Evolutionary conservation across 73 alveolate species (phyloP), one percentile per base, ranked within the genome.

Genomic region (Symbiodinium natans): DNA sequence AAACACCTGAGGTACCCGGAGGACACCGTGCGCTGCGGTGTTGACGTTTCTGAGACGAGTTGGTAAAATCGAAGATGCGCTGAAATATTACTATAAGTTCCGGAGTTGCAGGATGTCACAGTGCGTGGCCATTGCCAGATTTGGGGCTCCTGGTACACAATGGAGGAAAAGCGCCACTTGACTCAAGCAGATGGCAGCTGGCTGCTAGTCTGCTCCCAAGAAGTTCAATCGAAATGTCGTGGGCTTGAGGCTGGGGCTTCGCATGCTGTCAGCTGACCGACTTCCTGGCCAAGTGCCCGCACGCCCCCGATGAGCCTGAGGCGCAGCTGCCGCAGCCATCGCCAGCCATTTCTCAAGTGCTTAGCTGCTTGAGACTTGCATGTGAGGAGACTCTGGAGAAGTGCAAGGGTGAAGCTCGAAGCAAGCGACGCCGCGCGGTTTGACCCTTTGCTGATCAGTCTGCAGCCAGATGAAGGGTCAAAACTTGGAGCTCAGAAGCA

Each of bases 101-200:
- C n/a, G 41, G 83, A 10, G 19, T 75, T 33, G 48, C 48, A 89
- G 95, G 95, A 89, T 29, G 86, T 89, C 33, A 39, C 74, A 6
- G 95, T 89, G 74, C 95, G 86, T 36, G 95, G 95, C 39, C 95
- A 89, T 56, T 15, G 68, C 43, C 95, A 89, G 95, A 89, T 89
- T 19, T 89, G 95, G 95, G 95, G 95, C 54, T 89, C 95, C 29
- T 89, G 95, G 95, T 89, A 39, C 86, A 89, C 95, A 15, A 25
- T 46, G 40, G 95, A 89, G 43, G 95, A 63, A 71, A 52, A 89
- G 86, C 95, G 95, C 46, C 31, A 29, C 86, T 19, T 10, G 63
- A 85, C 82, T 75, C 71, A 52, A 19, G 19, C 71, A 19, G 27
- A 19, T 19, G 19, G 19, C 71, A 19, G 27, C 27, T 52, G 71